Evolutionary conservation across 139 green algal genomes (phyloP).

Genomic region (Micractinium conductrix): DNA sequence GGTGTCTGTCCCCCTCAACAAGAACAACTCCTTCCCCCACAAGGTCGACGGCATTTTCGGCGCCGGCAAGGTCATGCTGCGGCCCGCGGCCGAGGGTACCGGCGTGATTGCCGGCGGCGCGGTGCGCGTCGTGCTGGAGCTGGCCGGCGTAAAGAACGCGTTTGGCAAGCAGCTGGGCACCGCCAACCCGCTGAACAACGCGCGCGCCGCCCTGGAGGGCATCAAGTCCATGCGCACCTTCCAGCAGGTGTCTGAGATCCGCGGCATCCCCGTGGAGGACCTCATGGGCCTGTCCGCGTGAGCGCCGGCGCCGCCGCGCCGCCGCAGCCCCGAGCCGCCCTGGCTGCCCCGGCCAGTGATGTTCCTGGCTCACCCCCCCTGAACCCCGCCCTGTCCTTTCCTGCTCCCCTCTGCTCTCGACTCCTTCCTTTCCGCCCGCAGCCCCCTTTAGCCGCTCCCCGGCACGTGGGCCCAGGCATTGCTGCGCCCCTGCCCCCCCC

Average conservation of each 20-base stretch:
- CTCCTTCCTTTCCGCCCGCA: not conserved
- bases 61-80: slow-evolving; percentile 85
- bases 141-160: slow-evolving; percentile 92
- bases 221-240: slow-evolving; percentile 77
- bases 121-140: slow-evolving; percentile 90
- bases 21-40: slow-evolving; percentile 84
- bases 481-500: no score
- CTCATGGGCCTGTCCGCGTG: slow-evolving; percentile 54
- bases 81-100: slow-evolving; percentile 91
- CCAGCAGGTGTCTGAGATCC: slow-evolving; percentile 55
- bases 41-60: slow-evolving; percentile 80
- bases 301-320: no score
- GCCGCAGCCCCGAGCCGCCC: no score
- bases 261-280: slow-evolving; percentile 75
- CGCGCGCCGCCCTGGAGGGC: slow-evolving; percentile 79
- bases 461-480: no score
- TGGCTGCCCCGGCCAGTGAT: no score
- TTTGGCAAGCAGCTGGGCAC: slow-evolving; percentile 95
- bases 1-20: slow-evolving; percentile 69
- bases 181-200: slow-evolving; percentile 93
- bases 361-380: no score
- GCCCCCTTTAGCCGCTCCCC: not conserved
- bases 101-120: slow-evolving; percentile 84
- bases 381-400: not conserved
- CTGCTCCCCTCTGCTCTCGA: not conserved